Conservation (phyloP, 2,329 filamentous ascomycete genomes). For the Aureobasidium sp. region DNA sequence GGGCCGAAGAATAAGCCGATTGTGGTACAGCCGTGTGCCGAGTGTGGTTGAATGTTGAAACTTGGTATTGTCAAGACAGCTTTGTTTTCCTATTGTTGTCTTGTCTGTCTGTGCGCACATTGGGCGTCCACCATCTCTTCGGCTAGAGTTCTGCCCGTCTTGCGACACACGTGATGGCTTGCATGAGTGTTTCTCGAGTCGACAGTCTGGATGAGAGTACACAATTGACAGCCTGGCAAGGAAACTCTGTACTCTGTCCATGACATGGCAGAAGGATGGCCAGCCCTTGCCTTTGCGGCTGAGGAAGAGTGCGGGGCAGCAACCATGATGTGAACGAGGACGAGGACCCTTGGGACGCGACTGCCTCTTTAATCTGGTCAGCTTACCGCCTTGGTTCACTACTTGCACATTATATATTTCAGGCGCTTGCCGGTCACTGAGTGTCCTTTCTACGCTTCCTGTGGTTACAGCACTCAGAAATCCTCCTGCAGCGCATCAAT, state of each 20-base stretch:
- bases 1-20: neutral
- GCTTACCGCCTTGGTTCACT: neutral
- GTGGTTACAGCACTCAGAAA: neutral
- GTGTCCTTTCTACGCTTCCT: neutral
- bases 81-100: constrained; percentile 10
- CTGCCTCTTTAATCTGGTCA: neutral
- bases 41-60: neutral
- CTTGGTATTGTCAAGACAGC: constrained; percentile 3
- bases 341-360: neutral
- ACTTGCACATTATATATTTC: neutral
- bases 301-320: constrained; percentile 1
- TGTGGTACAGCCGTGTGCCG: neutral
- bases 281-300: neutral
- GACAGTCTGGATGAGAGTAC: neutral
- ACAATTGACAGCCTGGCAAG: neutral
- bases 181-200: neutral
- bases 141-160: neutral
- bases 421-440: neutral
- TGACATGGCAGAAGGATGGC: neutral
- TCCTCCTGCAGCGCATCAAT: neutral
- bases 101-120: constrained; percentile 1
- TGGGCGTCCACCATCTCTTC: neutral
- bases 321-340: constrained; percentile 1
- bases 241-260: neutral
- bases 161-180: constrained; percentile 1